A percentile compares a stretch with the other conserved stretches of the same genome.
phyloP scores from a whole-genome alignment of 441 rosid species.

The Breynia disticha region DNA sequence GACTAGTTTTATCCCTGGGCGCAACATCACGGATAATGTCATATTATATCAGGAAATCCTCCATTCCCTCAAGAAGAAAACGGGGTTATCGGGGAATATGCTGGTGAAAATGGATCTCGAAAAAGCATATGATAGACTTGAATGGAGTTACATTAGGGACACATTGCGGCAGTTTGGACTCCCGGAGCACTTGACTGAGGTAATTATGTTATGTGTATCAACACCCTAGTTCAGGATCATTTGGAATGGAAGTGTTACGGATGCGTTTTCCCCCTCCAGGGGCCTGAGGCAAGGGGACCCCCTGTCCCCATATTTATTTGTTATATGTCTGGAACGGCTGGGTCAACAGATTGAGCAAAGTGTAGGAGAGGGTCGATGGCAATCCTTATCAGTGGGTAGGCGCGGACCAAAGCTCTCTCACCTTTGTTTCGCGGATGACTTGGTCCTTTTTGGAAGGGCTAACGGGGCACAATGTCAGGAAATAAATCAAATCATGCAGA shows the following conservation, averaged over 20 bases:
- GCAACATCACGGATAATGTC: neutral
- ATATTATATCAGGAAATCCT: neutral
- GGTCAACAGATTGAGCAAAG: neutral
- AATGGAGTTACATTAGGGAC: neutral
- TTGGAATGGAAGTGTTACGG: neutral
- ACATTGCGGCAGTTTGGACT: neutral
- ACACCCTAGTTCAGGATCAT: neutral
- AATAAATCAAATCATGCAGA: no score
- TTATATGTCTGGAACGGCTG: neutral
- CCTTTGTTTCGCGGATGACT: neutral
- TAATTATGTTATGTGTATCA: neutral
- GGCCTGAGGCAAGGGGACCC: neutral
- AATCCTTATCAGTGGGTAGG: neutral
- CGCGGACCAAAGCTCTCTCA: neutral
- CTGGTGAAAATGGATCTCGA: neutral
- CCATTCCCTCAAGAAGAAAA: neutral
- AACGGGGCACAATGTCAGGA: no score
- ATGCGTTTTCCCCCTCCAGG: neutral
- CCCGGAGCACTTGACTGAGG: neutral
- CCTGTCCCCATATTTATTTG: neutral
- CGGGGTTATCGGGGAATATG: neutral
- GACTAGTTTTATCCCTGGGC: neutral
- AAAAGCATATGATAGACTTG: neutral
- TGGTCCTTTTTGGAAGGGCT: neutral
- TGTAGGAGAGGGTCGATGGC: neutral